These are phyloP conservation scores for Phaeotremella fagi DNA, from an alignment of 768 basidiomycete genomes.

Conservation along the genomic window DNA sequence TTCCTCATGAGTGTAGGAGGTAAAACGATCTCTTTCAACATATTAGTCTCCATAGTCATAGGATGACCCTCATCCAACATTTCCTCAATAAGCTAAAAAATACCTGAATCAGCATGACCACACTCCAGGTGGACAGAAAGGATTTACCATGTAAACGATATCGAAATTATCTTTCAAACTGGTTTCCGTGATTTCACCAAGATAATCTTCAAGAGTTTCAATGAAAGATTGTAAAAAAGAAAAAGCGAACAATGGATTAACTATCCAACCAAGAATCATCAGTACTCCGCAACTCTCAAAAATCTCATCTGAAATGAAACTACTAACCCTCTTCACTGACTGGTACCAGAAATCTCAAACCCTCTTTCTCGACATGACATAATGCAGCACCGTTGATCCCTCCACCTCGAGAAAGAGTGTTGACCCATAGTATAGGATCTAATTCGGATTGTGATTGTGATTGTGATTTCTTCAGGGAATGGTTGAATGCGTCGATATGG, in stretches of 20 bases:
- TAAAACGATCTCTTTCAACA: conserved; percentile 86
- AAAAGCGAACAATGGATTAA: conserved; percentile 84
- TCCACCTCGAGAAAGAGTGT: conserved; percentile 23
- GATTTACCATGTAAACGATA: conserved; percentile 79
- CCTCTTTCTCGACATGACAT: conserved; percentile 73
- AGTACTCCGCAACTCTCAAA: not conserved
- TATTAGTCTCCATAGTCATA: conserved; percentile 81
- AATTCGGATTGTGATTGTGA: conserved; percentile 31
- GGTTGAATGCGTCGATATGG: conserved; percentile 79
- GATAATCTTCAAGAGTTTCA: conserved; percentile 77
- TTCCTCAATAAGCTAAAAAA: conserved; percentile 75
- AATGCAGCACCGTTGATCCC: conserved; percentile 55
- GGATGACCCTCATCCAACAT: conserved; percentile 90
- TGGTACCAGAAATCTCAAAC: conserved; percentile 71
- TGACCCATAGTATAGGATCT: conserved; percentile 41
- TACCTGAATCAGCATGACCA: not conserved
- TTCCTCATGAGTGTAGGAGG: conserved; percentile 82
- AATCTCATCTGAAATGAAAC: no score
- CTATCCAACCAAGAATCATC: conserved; percentile 50
- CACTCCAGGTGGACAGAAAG: not conserved
- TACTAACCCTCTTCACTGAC: conserved; percentile 79
- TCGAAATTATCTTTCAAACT: conserved; percentile 89
- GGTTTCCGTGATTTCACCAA: conserved; percentile 73
- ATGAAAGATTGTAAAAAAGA: conserved; percentile 80
- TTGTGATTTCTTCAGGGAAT: conserved; percentile 58